Evolutionary conservation across 2,329 filamentous ascomycete species (phyloP), one percentile per base, ranked within the genome.

Genomic region (Aspergillus ochraceoroseus): DNA sequence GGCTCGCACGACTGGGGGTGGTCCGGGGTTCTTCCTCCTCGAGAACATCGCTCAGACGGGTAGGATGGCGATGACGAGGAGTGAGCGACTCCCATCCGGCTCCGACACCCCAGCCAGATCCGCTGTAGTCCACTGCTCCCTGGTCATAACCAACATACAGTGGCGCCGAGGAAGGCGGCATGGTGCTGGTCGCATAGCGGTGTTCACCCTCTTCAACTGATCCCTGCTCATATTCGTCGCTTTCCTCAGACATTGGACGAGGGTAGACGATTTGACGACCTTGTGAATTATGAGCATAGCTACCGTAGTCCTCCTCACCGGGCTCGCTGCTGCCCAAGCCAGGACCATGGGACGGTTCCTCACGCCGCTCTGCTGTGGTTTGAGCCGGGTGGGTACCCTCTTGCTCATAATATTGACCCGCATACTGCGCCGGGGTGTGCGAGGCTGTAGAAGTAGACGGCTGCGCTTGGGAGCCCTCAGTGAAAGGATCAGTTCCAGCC

Each of bases 41-140:
- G 19, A 92, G 75, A 18, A 95, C 88, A 65, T 94, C 88, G 62
- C 87, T 94, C 48, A 95, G 70, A 41, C 89, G 73, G 6, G 88
- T 94, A 0, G 88, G 88, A 65, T 95, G 87, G 52, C 92, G 86
- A 63, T 94, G 88, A 41, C 72, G 62, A 4, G 81, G 76, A 15
- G 83, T 82, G 48, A 87, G 71, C n/a, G 69, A 66, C 48, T 92
- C 85, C 86, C 87, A 94, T 11, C 78, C 82, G 2, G 80, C 74
- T 1, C 77, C 76, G 5, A 73, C 64, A n/a, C 72, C 80, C 63
- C 82, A 87, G 14, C 76, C 80, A 30, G 77, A 69, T 30, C 82
- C 83, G 4, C 75, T 72, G 57, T 87, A 87, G 54, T 87, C 83
- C 12, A 76, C 66, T 13, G 57, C 48, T 45, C 61, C 54, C 47